Base-by-base conservation (phyloP, 768 basidiomycete species). In the Lentinula boryana region DNA sequence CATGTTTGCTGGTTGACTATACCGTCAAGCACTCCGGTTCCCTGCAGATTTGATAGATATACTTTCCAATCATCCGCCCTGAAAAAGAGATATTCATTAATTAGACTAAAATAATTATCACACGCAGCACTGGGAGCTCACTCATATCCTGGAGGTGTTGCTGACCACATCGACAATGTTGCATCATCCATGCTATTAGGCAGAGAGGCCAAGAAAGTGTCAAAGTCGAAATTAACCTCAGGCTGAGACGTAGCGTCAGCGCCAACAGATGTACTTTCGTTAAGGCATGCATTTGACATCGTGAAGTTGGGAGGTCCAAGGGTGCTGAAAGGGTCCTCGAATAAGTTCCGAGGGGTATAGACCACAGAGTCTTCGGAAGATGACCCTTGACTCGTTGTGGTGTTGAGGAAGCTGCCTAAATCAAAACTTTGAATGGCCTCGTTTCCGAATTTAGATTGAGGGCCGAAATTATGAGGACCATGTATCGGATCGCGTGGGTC, bases 161-260 rank as follows among this genome's bases (percentile, higher is more conserved):
- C 77, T 10, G 84, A 82, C 86, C 85, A 88, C 81, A 86, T 83
- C 13, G 76, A 75, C 64, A 86, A 76, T 49, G 80, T 80, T 59
- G 82, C 81, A 58, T 73, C 71, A 63, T 85, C 80, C 68, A 79
- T 71, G 38, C 71, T 58, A 38, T 9, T 56, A 15, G 70, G 69
- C 36, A 69, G 65, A 27, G 70, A 64, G 27, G 68, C 65, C 1
- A 65, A 60, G 38, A 66, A 55, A 56, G 62, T 2, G 58, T 68
- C 63, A 59, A 62, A 60, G 5, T 56, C 35, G 44, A 23, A 21
- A 9, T 60, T 27, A n/a, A 4, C 21, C 54, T 27, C 27, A 27
- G 27, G 27, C 27, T 23, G 54, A 56, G 35, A 31, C 18, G 18
- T 16, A 40, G 18, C 15, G 18, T 21, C 57, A 48, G 31, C 46